These are phyloP conservation scores for Centrapalus pauciflorus DNA, from an alignment of 129 eudicot species.

Conservation along the genomic window DNA sequence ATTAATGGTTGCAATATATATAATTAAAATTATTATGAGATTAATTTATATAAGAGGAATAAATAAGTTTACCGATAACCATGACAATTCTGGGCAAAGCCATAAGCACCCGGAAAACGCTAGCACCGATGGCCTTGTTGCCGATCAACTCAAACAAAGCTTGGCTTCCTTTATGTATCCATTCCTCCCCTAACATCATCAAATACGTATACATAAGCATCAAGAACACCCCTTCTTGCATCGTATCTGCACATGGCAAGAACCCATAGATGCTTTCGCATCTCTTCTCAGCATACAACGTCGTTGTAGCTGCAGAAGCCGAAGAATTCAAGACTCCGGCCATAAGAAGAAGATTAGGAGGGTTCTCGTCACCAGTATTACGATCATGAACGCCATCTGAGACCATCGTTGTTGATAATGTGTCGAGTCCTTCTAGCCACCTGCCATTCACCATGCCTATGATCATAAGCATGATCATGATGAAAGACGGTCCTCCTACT, in stretches of 20 bases:
- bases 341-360: too few species aligned
- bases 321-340: too few species aligned
- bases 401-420: too few species aligned
- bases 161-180: conserved; percentile 2
- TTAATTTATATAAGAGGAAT: too few species aligned
- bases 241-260: conserved; percentile 7
- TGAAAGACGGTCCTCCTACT: neutral
- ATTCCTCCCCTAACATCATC: conserved; percentile 1
- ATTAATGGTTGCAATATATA: too few species aligned
- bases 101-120: conserved; percentile 7
- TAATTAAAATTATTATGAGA: too few species aligned
- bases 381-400: conserved; percentile 9
- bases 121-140: neutral
- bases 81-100: conserved; percentile 8
- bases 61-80: neutral
- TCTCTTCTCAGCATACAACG: neutral
- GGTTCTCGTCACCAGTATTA: neutral
- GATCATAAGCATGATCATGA: neutral
- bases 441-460: neutral
- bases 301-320: too few species aligned
- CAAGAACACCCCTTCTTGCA: neutral
- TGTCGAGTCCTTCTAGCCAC: too few species aligned
- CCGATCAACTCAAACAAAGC: neutral
- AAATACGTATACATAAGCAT: conserved; percentile 7
- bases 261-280: conserved; percentile 5